These are phyloP conservation scores for Hypoxylon sp. DNA, from an alignment of 2,329 filamentous ascomycete species.

Conservation along the genomic window DNA sequence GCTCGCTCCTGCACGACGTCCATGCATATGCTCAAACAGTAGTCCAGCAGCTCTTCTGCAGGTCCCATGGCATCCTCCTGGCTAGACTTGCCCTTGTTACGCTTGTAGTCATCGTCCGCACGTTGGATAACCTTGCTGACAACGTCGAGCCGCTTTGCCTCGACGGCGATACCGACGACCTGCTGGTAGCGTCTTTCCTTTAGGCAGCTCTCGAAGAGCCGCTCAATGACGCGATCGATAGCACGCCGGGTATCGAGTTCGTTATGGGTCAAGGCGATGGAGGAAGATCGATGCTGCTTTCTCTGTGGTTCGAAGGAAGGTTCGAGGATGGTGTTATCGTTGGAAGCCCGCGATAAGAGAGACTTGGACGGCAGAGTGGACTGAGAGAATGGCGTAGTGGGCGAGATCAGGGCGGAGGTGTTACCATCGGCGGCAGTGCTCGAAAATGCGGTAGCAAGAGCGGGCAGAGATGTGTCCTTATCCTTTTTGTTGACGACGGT, in stretches of 20 bases:
- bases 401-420: slow-evolving; percentile 79
- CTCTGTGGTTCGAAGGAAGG: slow-evolving; percentile 66
- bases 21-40: slow-evolving; percentile 96
- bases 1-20: slow-evolving; percentile 94
- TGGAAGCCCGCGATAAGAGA: slow-evolving; percentile 84
- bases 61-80: slow-evolving; percentile 66
- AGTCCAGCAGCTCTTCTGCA: slow-evolving; percentile 96
- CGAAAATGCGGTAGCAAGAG: slow-evolving; percentile 84
- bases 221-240: slow-evolving; percentile 85
- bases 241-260: slow-evolving; percentile 78
- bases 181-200: slow-evolving; percentile 89
- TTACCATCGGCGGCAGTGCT: slow-evolving; percentile 74
- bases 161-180: slow-evolving; percentile 95
- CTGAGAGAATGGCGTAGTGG: slow-evolving; percentile 95
- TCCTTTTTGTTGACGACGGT: slow-evolving; percentile 56
- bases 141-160: slow-evolving; percentile 91
- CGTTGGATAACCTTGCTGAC: slow-evolving; percentile 88
- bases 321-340: slow-evolving; percentile 73
- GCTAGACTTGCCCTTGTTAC: slow-evolving; percentile 71
- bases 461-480: slow-evolving; percentile 64
- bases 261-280: slow-evolving; percentile 75
- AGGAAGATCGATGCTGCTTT: slow-evolving; percentile 67
- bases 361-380: slow-evolving; percentile 94
- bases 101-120: slow-evolving; percentile 87
- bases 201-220: slow-evolving; percentile 92